Evolutionary conservation across 2,329 filamentous ascomycete species (phyloP).

Genomic region (Phialemonium atrogriseum): DNA sequence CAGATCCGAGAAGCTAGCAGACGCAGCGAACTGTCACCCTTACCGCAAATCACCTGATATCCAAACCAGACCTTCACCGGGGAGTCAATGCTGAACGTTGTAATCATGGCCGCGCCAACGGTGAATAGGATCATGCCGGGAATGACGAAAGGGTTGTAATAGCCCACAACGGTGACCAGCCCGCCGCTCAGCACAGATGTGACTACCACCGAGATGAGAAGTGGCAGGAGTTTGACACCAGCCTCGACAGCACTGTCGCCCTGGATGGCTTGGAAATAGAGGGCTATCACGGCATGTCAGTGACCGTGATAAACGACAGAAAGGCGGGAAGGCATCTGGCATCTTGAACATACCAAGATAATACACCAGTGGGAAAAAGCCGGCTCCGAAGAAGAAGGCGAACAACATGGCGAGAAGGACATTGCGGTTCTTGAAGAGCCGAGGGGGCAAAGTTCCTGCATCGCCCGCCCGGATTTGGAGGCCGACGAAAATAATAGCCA

Average conservation of each 20-base stretch:
- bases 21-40: no score
- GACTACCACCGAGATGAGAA: slow-evolving; percentile 42
- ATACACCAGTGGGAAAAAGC: slow-evolving; percentile 45
- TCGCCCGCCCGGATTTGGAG: slow-evolving; percentile 38
- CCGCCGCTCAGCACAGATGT: slow-evolving; percentile 23
- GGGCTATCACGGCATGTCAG: slow-evolving; percentile 20
- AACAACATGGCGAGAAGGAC: slow-evolving; percentile 31
- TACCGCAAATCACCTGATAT: slow-evolving; percentile 43
- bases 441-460: slow-evolving; percentile 38
- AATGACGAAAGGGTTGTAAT: slow-evolving; percentile 35
- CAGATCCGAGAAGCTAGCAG: not conserved
- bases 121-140: slow-evolving; percentile 26
- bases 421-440: slow-evolving; percentile 37
- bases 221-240: slow-evolving; percentile 45
- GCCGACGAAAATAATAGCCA: slow-evolving; percentile 37
- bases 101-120: slow-evolving; percentile 45
- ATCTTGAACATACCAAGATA: slow-evolving; percentile 40
- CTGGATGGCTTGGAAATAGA: slow-evolving; percentile 47
- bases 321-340: no score
- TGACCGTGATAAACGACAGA: not conserved
- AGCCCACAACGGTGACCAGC: slow-evolving; percentile 25
- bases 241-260: slow-evolving; percentile 43
- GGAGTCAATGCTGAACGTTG: slow-evolving; percentile 40
- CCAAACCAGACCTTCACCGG: slow-evolving; percentile 45
- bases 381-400: slow-evolving; percentile 38